These are phyloP conservation scores for Flaveria brownii DNA, from an alignment of 129 eudicot genomes.

Conservation along the genomic window DNA sequence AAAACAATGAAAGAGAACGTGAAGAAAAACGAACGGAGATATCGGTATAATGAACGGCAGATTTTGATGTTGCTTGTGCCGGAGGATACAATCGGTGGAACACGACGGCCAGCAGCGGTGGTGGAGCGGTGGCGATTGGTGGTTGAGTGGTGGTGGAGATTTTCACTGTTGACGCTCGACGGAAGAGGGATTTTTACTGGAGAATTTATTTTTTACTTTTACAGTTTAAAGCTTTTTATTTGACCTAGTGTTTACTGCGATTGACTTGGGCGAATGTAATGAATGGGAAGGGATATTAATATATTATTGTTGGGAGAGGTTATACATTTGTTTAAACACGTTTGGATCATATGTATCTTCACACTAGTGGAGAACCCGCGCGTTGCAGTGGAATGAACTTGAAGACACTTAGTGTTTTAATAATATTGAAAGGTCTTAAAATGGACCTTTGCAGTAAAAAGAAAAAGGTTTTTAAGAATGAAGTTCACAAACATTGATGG, in stretches of 20 bases:
- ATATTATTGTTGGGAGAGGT: too few species aligned
- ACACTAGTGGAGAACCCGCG: too few species aligned
- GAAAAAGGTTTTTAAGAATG: too few species aligned
- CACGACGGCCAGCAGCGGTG: background rate
- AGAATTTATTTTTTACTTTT: background rate
- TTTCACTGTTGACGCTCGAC: background rate
- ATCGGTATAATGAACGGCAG: background rate
- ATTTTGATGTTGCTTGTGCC: background rate
- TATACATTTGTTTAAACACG: too few species aligned
- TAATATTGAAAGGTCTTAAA: too few species aligned
- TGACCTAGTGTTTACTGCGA: background rate
- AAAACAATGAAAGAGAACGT: background rate
- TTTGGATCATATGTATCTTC: too few species aligned
- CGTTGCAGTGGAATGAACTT: too few species aligned
- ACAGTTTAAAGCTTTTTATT: background rate
- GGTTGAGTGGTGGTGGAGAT: slow-evolving; percentile 1
- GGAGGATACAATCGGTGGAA: background rate
- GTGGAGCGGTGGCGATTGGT: background rate
- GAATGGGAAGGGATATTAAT: too few species aligned
- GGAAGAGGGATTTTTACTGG: background rate
- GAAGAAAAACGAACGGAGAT: background rate
- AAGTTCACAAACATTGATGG: too few species aligned
- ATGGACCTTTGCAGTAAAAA: too few species aligned
- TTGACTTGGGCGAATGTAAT: too few species aligned
- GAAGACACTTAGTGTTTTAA: too few species aligned